phyloP scores from a whole-genome alignment of 106 monocot genomes.

The Acanthochlamys bracteata region DNA sequence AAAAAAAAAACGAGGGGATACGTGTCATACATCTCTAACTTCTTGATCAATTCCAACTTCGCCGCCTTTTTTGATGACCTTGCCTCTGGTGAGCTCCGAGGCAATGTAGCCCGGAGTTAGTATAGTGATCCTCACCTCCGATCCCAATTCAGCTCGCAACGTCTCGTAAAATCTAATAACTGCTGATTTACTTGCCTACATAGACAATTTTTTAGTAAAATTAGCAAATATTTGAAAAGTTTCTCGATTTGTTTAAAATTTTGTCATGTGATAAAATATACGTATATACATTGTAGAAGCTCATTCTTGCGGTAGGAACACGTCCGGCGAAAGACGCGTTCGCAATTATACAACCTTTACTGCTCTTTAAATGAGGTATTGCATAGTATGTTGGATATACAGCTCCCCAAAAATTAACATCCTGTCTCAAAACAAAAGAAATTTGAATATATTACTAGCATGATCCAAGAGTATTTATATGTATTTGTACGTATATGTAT shows the following conservation, averaged over 20 bases:
- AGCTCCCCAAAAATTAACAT: constrained; percentile 83
- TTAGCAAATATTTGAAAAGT: too few relatives aligned
- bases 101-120: constrained; percentile 57
- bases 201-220: too few relatives aligned
- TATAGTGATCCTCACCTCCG: constrained; percentile 57
- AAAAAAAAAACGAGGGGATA: background rate
- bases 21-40: constrained; percentile 45
- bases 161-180: constrained; percentile 73
- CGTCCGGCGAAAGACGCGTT: constrained; percentile 45
- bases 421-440: constrained; percentile 20
- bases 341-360: constrained; percentile 49
- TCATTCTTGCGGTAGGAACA: constrained; percentile 52
- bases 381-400: constrained; percentile 75
- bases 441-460: too few relatives aligned
- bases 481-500: background rate
- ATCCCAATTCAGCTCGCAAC: constrained; percentile 51
- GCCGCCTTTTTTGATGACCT: constrained; percentile 49
- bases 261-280: too few relatives aligned
- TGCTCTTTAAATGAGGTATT: constrained; percentile 63
- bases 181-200: constrained; percentile 83
- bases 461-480: too few relatives aligned
- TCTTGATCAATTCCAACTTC: constrained; percentile 38
- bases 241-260: too few relatives aligned
- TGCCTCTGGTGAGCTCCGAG: constrained; percentile 74
- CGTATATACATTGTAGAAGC: constrained; percentile 76